These are phyloP conservation scores for Penicillium salamii DNA, from an alignment of 495 filamentous ascomycete species.

Conservation along the genomic window DNA sequence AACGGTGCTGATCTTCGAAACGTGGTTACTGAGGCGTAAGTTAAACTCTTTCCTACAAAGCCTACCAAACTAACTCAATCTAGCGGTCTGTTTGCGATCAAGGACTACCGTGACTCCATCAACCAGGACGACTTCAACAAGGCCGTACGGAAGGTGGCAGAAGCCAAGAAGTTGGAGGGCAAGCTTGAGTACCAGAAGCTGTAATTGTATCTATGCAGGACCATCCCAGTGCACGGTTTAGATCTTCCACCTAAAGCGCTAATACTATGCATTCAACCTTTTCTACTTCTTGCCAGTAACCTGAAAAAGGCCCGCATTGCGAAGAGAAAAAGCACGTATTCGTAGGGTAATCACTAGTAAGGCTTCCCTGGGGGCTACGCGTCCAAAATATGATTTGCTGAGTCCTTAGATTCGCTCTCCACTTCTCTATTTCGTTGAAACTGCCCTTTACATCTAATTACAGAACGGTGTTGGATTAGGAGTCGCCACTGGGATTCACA, in stretches of 20 bases:
- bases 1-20: slow-evolving; percentile 98
- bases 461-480: too few species aligned
- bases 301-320: too few species aligned
- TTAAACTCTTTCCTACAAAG: slow-evolving; percentile 6
- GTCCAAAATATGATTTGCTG: slow-evolving; percentile 7
- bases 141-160: slow-evolving; percentile 93
- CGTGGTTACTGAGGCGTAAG: slow-evolving; percentile 95
- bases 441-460: not conserved
- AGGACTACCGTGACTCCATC: slow-evolving; percentile 91
- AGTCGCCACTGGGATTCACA: too few species aligned
- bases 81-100: slow-evolving; percentile 94
- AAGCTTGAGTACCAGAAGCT: slow-evolving; percentile 98
- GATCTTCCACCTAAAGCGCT: slow-evolving; percentile 15
- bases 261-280: slow-evolving; percentile 15
- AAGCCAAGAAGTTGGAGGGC: slow-evolving; percentile 97
- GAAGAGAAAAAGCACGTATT: too few species aligned
- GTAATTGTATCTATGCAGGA: slow-evolving; percentile 46
- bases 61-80: slow-evolving; percentile 20
- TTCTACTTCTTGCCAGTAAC: too few species aligned
- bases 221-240: slow-evolving; percentile 10
- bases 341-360: too few species aligned
- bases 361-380: slow-evolving; percentile 4
- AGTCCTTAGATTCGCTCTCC: slow-evolving; percentile 6
- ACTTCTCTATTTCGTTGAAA: slow-evolving; percentile 13
- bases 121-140: slow-evolving; percentile 99